Evolutionary conservation across 163 green algal genomes (phyloP), one percentile per base, ranked within the genome.

Genomic region (Volvox carteri): DNA sequence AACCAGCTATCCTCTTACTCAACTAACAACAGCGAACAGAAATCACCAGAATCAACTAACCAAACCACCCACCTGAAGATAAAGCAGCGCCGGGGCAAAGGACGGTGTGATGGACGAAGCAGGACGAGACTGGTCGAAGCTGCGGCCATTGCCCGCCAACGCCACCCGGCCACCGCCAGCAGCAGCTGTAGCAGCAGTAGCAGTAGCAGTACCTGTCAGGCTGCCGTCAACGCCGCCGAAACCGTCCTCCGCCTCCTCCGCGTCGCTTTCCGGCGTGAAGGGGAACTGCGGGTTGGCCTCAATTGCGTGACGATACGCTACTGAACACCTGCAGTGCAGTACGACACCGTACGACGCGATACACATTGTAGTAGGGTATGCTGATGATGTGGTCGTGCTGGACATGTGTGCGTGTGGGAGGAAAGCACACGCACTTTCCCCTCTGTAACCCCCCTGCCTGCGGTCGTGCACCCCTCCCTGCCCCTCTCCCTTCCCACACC

Each of bases 221-320:
- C 35, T 50, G 4, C 4, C 78, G 16, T 48, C 19, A 44, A n/a
- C 30, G 1, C 9, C 30, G 0, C 0, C 78, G 21, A 44, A 44
- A 14, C 25, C 52, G 0, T 73, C 60, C 9, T 4, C 65, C 23
- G 7, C 46, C 12, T 33, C 68, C 37, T 80, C 83, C 3, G 28
- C 35, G 9, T 88, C 83, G 33, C 52, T 74, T 33, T 87, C 80
- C 41, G 83, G 67, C 33, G 70, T 62, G 37, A 88, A 88, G 68
- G 83, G 83, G 83, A 88, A 88, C 35, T 73, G 48, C 35, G 83
- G 67, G 83, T 88, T 88, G 65, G 67, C 83, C 68, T 88, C 83
- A 72, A 83, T 88, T 67, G 83, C 83, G 68, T 88, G 83, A 2
- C 83, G 83, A 67, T 88, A 88, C 35, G 83, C 48, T 37, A 88